A percentile compares a stretch with the other conserved stretches of the same genome.
phyloP scores from a whole-genome alignment of 805 yeast genomes.

The Candida vartiovaarae region DNA sequence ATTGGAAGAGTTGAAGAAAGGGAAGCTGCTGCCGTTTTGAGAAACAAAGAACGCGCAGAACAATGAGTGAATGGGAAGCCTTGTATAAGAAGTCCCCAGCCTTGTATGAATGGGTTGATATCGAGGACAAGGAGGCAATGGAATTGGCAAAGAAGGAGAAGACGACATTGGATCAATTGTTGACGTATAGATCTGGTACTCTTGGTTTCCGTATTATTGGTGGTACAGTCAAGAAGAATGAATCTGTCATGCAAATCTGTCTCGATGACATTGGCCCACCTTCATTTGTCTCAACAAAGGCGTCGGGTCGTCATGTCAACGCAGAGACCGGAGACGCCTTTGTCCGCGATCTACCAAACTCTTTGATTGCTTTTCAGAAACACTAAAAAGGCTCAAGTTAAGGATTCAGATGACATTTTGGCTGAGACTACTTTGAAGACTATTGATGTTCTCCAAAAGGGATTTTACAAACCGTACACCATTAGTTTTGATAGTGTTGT shows the following conservation, averaged over 20 bases:
- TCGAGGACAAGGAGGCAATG: conserved; percentile 33
- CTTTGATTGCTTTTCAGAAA: conserved; percentile 48
- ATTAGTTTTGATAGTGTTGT: conserved; percentile 37
- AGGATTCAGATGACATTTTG: conserved; percentile 40
- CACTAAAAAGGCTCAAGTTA: conserved; percentile 44
- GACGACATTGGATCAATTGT: conserved; percentile 44
- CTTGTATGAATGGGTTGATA: conserved; percentile 57
- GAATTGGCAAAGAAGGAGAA: conserved; percentile 33
- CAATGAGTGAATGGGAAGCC: conserved; percentile 39
- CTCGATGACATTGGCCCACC: conserved; percentile 64
- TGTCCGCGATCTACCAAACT: conserved; percentile 63
- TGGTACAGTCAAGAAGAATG: conserved; percentile 44
- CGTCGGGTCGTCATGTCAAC: conserved; percentile 39
- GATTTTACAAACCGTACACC: conserved; percentile 39
- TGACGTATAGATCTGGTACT: conserved; percentile 55
- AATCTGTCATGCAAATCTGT: conserved; percentile 47
- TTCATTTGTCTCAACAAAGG: conserved; percentile 42
- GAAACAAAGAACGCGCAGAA: conserved; percentile 26
- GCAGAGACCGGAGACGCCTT: conserved; percentile 52
- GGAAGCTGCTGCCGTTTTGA: conserved; percentile 31
- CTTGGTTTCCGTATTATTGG: conserved; percentile 44
- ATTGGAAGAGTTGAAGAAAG: conserved; percentile 37
- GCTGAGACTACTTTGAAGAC: conserved; percentile 46
- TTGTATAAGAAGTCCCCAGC: conserved; percentile 51
- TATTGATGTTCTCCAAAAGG: conserved; percentile 43